A percentile compares a stretch with the other conserved stretches of the same genome.
Evolutionary conservation across 805 yeast species (phyloP).

Genomic region (Kodamaea kakaduensis): DNA sequence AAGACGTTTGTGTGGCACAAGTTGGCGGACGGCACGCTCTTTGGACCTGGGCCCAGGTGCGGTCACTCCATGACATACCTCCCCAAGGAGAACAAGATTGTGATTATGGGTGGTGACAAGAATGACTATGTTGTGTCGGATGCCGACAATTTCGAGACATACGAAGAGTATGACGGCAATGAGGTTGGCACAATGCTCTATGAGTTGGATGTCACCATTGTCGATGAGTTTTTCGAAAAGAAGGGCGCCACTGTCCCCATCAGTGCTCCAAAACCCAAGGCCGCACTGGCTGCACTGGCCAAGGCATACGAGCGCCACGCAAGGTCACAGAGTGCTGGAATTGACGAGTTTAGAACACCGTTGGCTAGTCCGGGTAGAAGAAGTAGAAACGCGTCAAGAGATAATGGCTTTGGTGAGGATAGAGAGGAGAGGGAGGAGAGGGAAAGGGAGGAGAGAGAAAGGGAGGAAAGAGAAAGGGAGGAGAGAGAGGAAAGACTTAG

Average conservation of each 20-base stretch:
- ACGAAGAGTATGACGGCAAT: constrained; percentile 47
- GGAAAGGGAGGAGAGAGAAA: no score
- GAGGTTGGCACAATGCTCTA: constrained; percentile 55
- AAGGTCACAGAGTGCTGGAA: constrained; percentile 35
- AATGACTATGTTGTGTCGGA: constrained; percentile 58
- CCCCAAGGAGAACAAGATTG: constrained; percentile 58
- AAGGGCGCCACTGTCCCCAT: constrained; percentile 10
- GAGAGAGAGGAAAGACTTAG: no score
- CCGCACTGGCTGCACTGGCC: constrained; percentile 9
- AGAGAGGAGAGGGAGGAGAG: no score
- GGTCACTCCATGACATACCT: constrained; percentile 86
- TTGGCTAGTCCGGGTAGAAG: constrained; percentile 18
- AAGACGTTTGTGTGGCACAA: constrained; percentile 69
- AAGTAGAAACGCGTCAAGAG: constrained; percentile 1
- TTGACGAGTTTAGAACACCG: constrained; percentile 25
- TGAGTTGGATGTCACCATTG: constrained; percentile 53
- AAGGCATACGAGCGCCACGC: constrained; percentile 25
- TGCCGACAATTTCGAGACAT: constrained; percentile 47
- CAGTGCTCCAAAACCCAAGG: constrained; percentile 6
- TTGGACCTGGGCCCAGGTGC: constrained; percentile 76
- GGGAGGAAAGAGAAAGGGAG: no score
- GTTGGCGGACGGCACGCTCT: constrained; percentile 38
- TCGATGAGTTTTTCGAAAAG: constrained; percentile 21
- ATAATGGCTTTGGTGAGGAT: no score
- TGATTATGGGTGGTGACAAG: constrained; percentile 91